A percentile compares a stretch with the other conserved stretches of the same genome.
Evolutionary conservation across 2,329 filamentous ascomycete species (phyloP).

Genomic region (Talaromyces sp.): DNA sequence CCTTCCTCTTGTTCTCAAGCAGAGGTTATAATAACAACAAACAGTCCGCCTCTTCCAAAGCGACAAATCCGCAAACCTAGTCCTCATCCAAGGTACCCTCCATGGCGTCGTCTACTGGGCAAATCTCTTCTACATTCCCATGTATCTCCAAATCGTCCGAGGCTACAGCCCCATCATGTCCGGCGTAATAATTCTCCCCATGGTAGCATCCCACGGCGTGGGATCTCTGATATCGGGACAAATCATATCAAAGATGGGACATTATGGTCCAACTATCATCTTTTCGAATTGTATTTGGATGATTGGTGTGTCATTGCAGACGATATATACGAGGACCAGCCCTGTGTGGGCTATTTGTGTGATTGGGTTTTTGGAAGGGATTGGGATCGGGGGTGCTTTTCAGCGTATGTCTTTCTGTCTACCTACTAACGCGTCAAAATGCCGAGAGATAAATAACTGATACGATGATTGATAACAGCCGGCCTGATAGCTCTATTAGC

Average conservation of each 20-base stretch:
- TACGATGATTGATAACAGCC: background rate
- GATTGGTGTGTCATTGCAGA: slow-evolving; percentile 4
- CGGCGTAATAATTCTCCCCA: slow-evolving; percentile 5
- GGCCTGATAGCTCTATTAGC: slow-evolving; percentile 5
- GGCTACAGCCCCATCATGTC: slow-evolving; percentile 2
- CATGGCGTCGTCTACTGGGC: slow-evolving; percentile 21
- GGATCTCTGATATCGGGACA: slow-evolving; percentile 1
- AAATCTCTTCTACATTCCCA: slow-evolving; percentile 19
- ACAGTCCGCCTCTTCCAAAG: slow-evolving; percentile 22
- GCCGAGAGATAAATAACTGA: background rate
- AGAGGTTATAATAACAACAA: background rate
- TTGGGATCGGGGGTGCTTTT: slow-evolving; percentile 7
- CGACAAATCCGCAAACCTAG: slow-evolving; percentile 24
- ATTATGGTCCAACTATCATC: slow-evolving; percentile 7
- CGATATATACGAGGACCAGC: slow-evolving; percentile 1
- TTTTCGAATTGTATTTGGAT: slow-evolving; percentile 3
- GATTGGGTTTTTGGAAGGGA: slow-evolving; percentile 9
- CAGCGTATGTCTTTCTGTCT: background rate
- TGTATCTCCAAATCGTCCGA: slow-evolving; percentile 10
- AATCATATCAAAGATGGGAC: slow-evolving; percentile 4
- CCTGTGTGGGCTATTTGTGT: slow-evolving; percentile 7
- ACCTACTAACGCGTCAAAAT: background rate
- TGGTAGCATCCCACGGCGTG: slow-evolving; percentile 9
- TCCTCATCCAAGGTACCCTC: slow-evolving; percentile 21
- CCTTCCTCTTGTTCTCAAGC: background rate